Percentiles rank a stretch among this genome's conserved stretches.
These are phyloP conservation scores for Cymodocea nodosa DNA, from an alignment of 116 monocot species.

Conservation along the genomic window DNA sequence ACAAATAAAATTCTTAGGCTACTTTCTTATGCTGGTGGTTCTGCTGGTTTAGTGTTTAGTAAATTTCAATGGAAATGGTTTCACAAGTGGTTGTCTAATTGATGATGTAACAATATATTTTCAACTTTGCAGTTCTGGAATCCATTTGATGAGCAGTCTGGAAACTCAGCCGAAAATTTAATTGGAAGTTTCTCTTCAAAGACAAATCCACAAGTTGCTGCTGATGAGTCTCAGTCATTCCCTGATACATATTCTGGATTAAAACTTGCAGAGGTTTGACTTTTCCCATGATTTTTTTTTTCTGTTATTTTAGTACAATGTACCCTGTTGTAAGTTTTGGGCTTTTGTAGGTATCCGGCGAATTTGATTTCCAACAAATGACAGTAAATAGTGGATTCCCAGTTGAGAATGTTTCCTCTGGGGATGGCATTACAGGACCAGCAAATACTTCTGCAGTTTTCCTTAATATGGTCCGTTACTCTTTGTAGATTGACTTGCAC, in stretches of 20 bases:
- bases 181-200: slow-evolving; percentile 5
- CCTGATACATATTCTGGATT: slow-evolving; percentile 9
- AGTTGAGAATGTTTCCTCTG: background rate
- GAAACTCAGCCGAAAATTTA: slow-evolving; percentile 2
- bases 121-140: slow-evolving; percentile 45
- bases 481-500: background rate
- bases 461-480: slow-evolving; percentile 13
- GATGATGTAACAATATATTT: too few species aligned
- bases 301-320: background rate
- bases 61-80: too few species aligned
- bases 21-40: too few species aligned
- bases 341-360: slow-evolving; percentile 20
- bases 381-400: slow-evolving; percentile 2
- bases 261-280: slow-evolving; percentile 20
- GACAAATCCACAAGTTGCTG: slow-evolving; percentile 6
- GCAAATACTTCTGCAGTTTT: slow-evolving; percentile 15
- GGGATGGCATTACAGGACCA: slow-evolving; percentile 2
- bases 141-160: slow-evolving; percentile 41
- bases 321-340: background rate
- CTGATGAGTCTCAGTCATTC: background rate
- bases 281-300: background rate
- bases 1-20: too few species aligned
- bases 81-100: too few species aligned
- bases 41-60: too few species aligned
- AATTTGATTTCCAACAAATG: slow-evolving; percentile 14